A percentile compares a stretch with the other conserved stretches of the same genome.
These are phyloP conservation scores for Macrolepiota albuminosa DNA, from an alignment of 768 basidiomycete species.

Conservation along the genomic window DNA sequence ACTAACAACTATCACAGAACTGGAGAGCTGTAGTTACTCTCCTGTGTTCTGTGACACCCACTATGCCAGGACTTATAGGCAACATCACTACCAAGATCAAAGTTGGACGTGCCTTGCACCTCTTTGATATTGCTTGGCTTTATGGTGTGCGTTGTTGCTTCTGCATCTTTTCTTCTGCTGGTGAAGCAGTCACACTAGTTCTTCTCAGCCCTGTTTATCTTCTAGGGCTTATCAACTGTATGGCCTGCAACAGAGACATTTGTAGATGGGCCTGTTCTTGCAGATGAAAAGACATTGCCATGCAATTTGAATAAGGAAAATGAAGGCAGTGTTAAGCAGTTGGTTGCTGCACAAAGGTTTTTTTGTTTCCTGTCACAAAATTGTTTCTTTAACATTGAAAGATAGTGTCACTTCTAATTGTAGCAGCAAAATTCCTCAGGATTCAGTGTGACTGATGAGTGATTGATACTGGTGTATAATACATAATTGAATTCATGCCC, in stretches of 20 bases:
- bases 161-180: neutral
- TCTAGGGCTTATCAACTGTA: slow-evolving; percentile 30
- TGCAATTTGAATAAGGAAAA: neutral
- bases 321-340: neutral
- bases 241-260: slow-evolving; percentile 42
- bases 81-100: slow-evolving; percentile 63
- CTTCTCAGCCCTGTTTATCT: slow-evolving; percentile 28
- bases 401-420: no score
- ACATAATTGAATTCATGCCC: no score
- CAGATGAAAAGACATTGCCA: slow-evolving; percentile 14
- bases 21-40: slow-evolving; percentile 75
- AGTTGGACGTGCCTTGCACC: slow-evolving; percentile 49
- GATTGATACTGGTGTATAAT: no score
- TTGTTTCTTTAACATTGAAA: no score
- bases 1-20: slow-evolving; percentile 42
- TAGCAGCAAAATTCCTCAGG: no score
- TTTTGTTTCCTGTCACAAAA: neutral
- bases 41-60: slow-evolving; percentile 62
- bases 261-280: slow-evolving; percentile 29
- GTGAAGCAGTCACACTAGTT: slow-evolving; percentile 25
- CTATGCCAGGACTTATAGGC: slow-evolving; percentile 72
- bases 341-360: neutral
- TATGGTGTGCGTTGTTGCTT: slow-evolving; percentile 53
- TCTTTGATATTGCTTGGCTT: slow-evolving; percentile 74
- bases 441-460: no score